phyloP scores from a whole-genome alignment of 73 alveolate species.

The Tetrahymena thermophila region DNA sequence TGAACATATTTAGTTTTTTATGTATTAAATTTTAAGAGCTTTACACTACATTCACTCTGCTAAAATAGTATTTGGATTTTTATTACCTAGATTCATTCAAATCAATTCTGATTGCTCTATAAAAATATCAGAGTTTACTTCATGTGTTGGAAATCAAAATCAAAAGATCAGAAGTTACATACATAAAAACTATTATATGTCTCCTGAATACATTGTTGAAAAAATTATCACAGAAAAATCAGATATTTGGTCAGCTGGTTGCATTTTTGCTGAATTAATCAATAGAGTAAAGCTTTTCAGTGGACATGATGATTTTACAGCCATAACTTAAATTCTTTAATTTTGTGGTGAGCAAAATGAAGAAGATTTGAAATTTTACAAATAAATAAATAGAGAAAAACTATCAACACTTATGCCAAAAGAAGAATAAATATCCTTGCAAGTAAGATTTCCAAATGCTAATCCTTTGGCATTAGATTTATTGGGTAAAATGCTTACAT shows the following conservation, averaged over 20 bases:
- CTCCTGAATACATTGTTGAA: constrained; percentile 70
- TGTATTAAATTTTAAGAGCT: neutral
- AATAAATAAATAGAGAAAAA: constrained; percentile 57
- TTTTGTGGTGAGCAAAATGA: constrained; percentile 66
- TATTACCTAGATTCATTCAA: neutral
- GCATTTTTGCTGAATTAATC: constrained; percentile 66
- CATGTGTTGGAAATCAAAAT: neutral
- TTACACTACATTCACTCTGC: neutral
- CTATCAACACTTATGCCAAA: constrained; percentile 44
- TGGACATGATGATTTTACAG: constrained; percentile 53
- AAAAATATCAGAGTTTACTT: neutral
- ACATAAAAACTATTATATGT: constrained; percentile 55
- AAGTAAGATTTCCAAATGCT: constrained; percentile 30
- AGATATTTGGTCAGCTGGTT: constrained; percentile 72
- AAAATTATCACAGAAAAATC: constrained; percentile 39
- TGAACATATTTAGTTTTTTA: neutral
- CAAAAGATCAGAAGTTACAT: neutral
- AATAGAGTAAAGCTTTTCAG: constrained; percentile 74
- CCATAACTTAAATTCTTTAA: constrained; percentile 45
- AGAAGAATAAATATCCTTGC: neutral
- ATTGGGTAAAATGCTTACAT: constrained; percentile 28
- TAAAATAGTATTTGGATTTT: neutral
- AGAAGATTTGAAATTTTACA: constrained; percentile 65
- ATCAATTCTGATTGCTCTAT: neutral
- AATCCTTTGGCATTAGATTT: constrained; percentile 29